Base-by-base conservation (phyloP, 1,139 yeast species). In the Lodderomyces margitis region DNA sequence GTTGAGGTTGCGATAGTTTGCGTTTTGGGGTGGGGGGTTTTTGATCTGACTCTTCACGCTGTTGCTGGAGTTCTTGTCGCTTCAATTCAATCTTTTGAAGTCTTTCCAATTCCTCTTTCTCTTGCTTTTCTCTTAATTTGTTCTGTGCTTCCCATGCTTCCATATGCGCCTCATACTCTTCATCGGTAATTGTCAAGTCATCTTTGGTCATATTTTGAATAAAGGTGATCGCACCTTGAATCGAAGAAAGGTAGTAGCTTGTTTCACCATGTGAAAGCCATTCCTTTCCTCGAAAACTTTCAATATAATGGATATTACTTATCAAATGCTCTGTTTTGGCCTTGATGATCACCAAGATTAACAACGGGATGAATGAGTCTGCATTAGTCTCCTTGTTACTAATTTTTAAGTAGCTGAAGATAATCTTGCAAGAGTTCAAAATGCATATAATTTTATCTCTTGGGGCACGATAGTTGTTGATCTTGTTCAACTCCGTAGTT, bases 401-500 rank as follows among this genome's bases (percentile, higher is more conserved):
- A 43, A 83, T 85, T 50, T 89, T 81, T 42, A 94, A 75, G 43
- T 87, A 72, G 14, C 96, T 95, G 68, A 89, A 89, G 7, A 94
- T 83, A 12, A 92, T 91, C 60, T 92, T 92, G 59, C 98, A 91
- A 44, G 94, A 82, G 63, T 94, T 94, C 46, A 94, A 70, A 7
- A 92, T 73, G 59, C 98, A 92, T 37, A 92, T 88, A 48, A 89
- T 83, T 57, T 94, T 94, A 57, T 94, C 98, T 42, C 98, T 72
- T 9, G 98, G 98, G 0, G 98, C 94, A 53, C 95, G 77, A 59
- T 85, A 94, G 42, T 78, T 75, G 59, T 87, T 86, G 55, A 92
- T 81, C 54, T 88, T 89, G 49, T 74, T 70, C 39, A 94, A 70
- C 59, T 94, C 91, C 5, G 61, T 72, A 1, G 82, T 75, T 0